phyloP scores from a whole-genome alignment of 1,284 basidiomycete genomes.

The Ustilago bromivora region DNA sequence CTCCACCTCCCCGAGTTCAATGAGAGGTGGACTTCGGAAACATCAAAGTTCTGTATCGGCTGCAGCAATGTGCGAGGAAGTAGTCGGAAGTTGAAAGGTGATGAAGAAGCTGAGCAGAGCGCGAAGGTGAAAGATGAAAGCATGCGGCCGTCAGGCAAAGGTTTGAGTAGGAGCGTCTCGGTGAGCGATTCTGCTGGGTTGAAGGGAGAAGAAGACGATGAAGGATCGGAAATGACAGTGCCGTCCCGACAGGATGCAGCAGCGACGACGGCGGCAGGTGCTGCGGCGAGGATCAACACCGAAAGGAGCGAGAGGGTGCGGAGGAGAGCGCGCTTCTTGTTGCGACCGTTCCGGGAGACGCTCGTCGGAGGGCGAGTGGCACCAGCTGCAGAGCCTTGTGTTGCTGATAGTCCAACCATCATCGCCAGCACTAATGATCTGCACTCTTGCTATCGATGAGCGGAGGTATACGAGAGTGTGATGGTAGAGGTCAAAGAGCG shows the following conservation, averaged over 20 bases:
- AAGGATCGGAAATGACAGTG: not conserved
- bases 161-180: constrained; percentile 80
- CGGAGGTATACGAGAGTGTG: not conserved
- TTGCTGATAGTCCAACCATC: not conserved
- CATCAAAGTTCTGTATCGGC: constrained; percentile 83
- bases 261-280: not conserved
- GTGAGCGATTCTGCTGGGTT: constrained; percentile 50
- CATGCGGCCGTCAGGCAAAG: constrained; percentile 86
- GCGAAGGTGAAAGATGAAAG: constrained; percentile 77
- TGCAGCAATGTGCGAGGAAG: constrained; percentile 88
- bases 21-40: constrained; percentile 85
- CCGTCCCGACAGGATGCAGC: not conserved
- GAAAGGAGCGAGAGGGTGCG: not conserved
- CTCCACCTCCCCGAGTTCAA: constrained; percentile 92
- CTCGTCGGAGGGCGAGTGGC: not conserved
- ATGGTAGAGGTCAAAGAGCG: not conserved
- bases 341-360: not conserved
- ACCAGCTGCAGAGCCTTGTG: not conserved
- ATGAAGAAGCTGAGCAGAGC: constrained; percentile 42
- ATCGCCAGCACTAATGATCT: not conserved
- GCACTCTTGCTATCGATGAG: not conserved
- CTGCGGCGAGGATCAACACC: not conserved
- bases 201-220: not conserved
- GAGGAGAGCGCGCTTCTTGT: not conserved
- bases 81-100: constrained; percentile 68